These are phyloP conservation scores for Starmerella scarabaei DNA, from an alignment of 805 yeast species.

Conservation along the genomic window DNA sequence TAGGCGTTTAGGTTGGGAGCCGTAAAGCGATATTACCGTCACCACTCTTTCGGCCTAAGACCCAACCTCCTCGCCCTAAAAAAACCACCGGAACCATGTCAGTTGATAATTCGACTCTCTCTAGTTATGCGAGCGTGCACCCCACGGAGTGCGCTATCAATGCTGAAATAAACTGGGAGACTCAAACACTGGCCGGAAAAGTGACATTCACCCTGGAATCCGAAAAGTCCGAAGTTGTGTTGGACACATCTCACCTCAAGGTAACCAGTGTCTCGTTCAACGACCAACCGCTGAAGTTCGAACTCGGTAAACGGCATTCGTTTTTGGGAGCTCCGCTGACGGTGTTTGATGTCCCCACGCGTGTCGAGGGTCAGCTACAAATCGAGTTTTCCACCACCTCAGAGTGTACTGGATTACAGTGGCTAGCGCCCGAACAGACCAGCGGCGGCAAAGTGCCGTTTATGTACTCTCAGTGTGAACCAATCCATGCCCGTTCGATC, in stretches of 20 bases:
- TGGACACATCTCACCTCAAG: slow-evolving; percentile 58
- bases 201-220: slow-evolving; percentile 37
- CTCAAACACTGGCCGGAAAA: slow-evolving; percentile 40
- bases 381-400: slow-evolving; percentile 58
- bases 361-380: slow-evolving; percentile 15
- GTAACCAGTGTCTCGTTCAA: slow-evolving; percentile 37
- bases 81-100: too few relatives aligned
- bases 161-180: slow-evolving; percentile 43
- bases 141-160: slow-evolving; percentile 41
- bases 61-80: too few relatives aligned
- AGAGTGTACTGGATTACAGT: slow-evolving; percentile 73
- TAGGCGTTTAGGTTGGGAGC: too few relatives aligned
- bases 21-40: too few relatives aligned
- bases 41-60: too few relatives aligned
- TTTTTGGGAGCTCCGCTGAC: slow-evolving; percentile 35
- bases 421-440: slow-evolving; percentile 62
- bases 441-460: slow-evolving; percentile 57
- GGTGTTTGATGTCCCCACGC: slow-evolving; percentile 20
- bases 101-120: slow-evolving; percentile 44
- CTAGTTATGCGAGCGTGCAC: slow-evolving; percentile 48
- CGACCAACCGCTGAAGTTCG: slow-evolving; percentile 25
- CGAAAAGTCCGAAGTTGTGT: slow-evolving; percentile 29
- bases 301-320: slow-evolving; percentile 26
- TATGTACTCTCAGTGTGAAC: slow-evolving; percentile 81
- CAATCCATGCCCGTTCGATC: slow-evolving; percentile 77